A percentile compares a stretch with the other conserved stretches of the same genome.
Evolutionary conservation across 2,329 filamentous ascomycete species (phyloP).

Genomic region (Fusarium sp.): DNA sequence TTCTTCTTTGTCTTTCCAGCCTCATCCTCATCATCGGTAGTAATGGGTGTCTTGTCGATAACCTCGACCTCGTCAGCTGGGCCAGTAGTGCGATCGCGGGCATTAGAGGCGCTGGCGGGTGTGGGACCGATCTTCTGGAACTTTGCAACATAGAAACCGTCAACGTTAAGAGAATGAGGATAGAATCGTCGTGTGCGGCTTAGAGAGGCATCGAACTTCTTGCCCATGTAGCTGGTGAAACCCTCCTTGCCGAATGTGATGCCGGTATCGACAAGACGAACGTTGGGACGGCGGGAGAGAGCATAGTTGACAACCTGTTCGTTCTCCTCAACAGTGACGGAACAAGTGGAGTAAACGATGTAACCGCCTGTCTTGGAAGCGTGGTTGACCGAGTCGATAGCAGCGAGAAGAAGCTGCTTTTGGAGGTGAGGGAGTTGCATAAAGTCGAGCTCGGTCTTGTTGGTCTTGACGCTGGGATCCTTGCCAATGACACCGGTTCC

Average conservation of each 20-base stretch:
- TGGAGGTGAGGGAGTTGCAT: slow-evolving; percentile 92
- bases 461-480: slow-evolving; percentile 96
- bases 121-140: slow-evolving; percentile 91
- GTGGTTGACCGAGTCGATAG: slow-evolving; percentile 95
- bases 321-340: slow-evolving; percentile 89
- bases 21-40: slow-evolving; percentile 55
- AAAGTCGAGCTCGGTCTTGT: slow-evolving; percentile 97
- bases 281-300: slow-evolving; percentile 89
- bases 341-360: slow-evolving; percentile 96
- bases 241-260: slow-evolving; percentile 92
- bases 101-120: slow-evolving; percentile 60
- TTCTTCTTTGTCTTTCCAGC: slow-evolving; percentile 53
- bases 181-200: slow-evolving; percentile 87
- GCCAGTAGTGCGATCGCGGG: slow-evolving; percentile 50
- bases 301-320: slow-evolving; percentile 95
- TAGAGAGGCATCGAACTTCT: slow-evolving; percentile 88
- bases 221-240: slow-evolving; percentile 90
- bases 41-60: slow-evolving; percentile 77
- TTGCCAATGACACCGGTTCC: slow-evolving; percentile 98
- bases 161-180: slow-evolving; percentile 92
- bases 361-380: slow-evolving; percentile 92
- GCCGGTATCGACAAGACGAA: slow-evolving; percentile 91
- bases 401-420: slow-evolving; percentile 91
- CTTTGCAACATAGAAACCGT: slow-evolving; percentile 98
- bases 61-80: slow-evolving; percentile 55